Percentiles rank a stretch among this genome's conserved stretches.
phyloP scores from a whole-genome alignment of 2,329 filamentous ascomycete species.

The Pseudopithomyces chartarum region DNA sequence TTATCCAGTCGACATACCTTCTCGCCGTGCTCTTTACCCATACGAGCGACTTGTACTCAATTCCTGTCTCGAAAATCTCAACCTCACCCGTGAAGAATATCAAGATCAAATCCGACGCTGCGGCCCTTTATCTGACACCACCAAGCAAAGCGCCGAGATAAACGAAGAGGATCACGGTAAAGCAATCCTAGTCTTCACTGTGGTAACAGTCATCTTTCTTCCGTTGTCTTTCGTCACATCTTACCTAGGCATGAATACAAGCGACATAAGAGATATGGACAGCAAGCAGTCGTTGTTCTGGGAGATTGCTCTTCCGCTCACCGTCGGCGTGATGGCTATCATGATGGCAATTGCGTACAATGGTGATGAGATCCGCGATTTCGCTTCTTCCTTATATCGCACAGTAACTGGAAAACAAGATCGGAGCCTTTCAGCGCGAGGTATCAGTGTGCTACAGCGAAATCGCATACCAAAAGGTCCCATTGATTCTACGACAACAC shows the following conservation, averaged over 20 bases:
- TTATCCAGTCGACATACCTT: slow-evolving; percentile 24
- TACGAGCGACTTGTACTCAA: slow-evolving; percentile 28
- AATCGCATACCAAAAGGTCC: slow-evolving; percentile 19
- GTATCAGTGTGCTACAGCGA: slow-evolving; percentile 33
- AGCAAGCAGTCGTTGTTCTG: slow-evolving; percentile 48
- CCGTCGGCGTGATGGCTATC: slow-evolving; percentile 26
- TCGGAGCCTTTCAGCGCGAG: slow-evolving; percentile 15
- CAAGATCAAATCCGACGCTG: slow-evolving; percentile 30
- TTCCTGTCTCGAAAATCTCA: slow-evolving; percentile 28
- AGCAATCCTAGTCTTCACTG: slow-evolving; percentile 51
- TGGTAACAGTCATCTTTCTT: slow-evolving; percentile 52
- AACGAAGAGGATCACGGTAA: slow-evolving; percentile 48
- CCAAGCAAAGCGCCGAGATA: slow-evolving; percentile 42
- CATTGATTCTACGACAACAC: slow-evolving; percentile 11
- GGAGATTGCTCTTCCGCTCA: slow-evolving; percentile 38
- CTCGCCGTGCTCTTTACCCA: slow-evolving; percentile 26
- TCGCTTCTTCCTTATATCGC: slow-evolving; percentile 15
- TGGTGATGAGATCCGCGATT: slow-evolving; percentile 30
- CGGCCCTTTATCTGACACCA: slow-evolving; percentile 34
- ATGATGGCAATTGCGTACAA: slow-evolving; percentile 37
- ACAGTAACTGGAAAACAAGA: slow-evolving; percentile 24
- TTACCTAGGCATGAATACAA: slow-evolving; percentile 50
- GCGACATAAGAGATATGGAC: slow-evolving; percentile 49
- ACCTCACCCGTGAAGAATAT: slow-evolving; percentile 28
- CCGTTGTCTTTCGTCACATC: slow-evolving; percentile 51